A percentile compares a stretch with the other conserved stretches of the same genome.
phyloP scores from a whole-genome alignment of 2,329 filamentous ascomycete genomes.

The Cladorrhinum sp. region DNA sequence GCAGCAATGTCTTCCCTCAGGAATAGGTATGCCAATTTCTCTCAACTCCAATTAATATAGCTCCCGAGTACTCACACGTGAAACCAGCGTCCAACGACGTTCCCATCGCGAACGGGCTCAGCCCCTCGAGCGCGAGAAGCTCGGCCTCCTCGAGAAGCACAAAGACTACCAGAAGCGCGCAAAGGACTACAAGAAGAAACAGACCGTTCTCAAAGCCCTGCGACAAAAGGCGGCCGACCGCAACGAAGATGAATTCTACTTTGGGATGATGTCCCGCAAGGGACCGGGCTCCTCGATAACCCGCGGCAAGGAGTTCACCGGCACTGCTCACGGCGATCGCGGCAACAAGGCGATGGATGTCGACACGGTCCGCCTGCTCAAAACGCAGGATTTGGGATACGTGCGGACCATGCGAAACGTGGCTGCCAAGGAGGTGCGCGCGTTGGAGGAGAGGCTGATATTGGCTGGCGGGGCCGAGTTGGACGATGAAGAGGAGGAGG shows the following conservation, averaged over 20 bases:
- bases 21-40: constrained; percentile 22
- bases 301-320: constrained; percentile 47
- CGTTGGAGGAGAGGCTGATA: constrained; percentile 53
- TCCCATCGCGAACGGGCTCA: constrained; percentile 90
- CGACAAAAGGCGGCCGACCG: constrained; percentile 60
- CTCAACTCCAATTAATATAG: background rate
- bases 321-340: constrained; percentile 55
- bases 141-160: constrained; percentile 93
- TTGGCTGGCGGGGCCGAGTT: constrained; percentile 38
- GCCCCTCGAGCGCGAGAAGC: constrained; percentile 75
- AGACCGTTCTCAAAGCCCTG: constrained; percentile 56
- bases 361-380: constrained; percentile 60
- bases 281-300: constrained; percentile 50
- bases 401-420: constrained; percentile 61
- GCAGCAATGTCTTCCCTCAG: constrained; percentile 27
- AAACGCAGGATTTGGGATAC: constrained; percentile 67
- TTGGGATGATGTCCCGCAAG: constrained; percentile 63
- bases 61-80: background rate
- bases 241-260: constrained; percentile 73
- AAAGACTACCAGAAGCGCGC: constrained; percentile 72
- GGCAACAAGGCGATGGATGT: constrained; percentile 54
- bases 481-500: constrained; percentile 32
- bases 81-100: constrained; percentile 32
- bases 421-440: constrained; percentile 54
- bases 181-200: constrained; percentile 64